Percentiles rank a stretch among this genome's conserved stretches.
These are phyloP conservation scores for Lentithecium fluviatile DNA, from an alignment of 495 filamentous ascomycete genomes.

Conservation along the genomic window DNA sequence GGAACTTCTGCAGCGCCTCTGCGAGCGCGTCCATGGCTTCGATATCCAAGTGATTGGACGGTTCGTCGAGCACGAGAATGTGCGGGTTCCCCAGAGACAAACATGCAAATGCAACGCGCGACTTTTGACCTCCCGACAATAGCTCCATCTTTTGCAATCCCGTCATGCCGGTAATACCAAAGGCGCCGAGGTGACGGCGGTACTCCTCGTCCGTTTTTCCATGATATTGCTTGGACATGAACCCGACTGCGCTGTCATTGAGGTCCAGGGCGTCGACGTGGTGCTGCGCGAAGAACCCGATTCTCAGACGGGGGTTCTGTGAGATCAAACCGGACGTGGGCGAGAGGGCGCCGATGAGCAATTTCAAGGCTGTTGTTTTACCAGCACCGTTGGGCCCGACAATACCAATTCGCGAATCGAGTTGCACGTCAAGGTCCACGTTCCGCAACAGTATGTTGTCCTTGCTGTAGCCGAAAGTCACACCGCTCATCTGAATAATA, in stretches of 20 bases:
- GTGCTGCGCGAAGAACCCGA: slow-evolving; percentile 98
- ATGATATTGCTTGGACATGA: slow-evolving; percentile 90
- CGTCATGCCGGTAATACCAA: slow-evolving; percentile 97
- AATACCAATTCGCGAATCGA: slow-evolving; percentile 97
- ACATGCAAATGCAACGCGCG: slow-evolving; percentile 94
- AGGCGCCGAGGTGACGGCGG: slow-evolving; percentile 89
- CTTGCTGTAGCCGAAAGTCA: slow-evolving; percentile 83
- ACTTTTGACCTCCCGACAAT: slow-evolving; percentile 96
- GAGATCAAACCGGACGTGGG: slow-evolving; percentile 80
- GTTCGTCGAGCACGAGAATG: slow-evolving; percentile 96
- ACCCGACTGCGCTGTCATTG: slow-evolving; percentile 80
- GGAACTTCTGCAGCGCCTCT: slow-evolving; percentile 77
- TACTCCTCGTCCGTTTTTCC: slow-evolving; percentile 96
- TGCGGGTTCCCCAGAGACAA: slow-evolving; percentile 90
- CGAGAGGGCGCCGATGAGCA: slow-evolving; percentile 82
- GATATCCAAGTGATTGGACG: slow-evolving; percentile 97
- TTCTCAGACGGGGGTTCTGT: slow-evolving; percentile 77
- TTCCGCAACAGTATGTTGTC: slow-evolving; percentile 79
- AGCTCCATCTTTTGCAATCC: slow-evolving; percentile 95
- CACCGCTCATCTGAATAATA: slow-evolving; percentile 94
- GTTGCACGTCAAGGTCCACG: slow-evolving; percentile 93
- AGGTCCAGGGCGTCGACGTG: slow-evolving; percentile 97
- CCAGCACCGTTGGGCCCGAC: slow-evolving; percentile 98
- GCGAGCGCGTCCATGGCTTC: slow-evolving; percentile 97
- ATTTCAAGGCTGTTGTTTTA: slow-evolving; percentile 94